A percentile compares a stretch with the other conserved stretches of the same genome.
These are phyloP conservation scores for Prunus padus DNA, from an alignment of 306 rosid species.

Conservation along the genomic window DNA sequence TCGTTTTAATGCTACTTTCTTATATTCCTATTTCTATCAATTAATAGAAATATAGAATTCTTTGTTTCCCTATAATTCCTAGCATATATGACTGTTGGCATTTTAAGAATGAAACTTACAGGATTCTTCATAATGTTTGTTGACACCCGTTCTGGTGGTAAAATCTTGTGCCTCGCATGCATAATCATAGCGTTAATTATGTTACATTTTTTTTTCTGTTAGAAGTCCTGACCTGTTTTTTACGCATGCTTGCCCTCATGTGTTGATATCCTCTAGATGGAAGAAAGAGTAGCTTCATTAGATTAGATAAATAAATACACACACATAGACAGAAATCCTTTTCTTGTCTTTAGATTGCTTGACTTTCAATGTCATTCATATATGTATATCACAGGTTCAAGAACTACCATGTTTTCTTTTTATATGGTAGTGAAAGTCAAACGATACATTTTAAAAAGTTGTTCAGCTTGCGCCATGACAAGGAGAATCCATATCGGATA, in stretches of 20 bases:
- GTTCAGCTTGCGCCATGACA: neutral
- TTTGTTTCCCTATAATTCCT: neutral
- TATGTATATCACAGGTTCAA: neutral
- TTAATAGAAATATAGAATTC: neutral
- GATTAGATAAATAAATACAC: neutral
- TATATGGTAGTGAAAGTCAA: neutral
- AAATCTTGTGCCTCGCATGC: neutral
- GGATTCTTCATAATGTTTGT: too few relatives aligned
- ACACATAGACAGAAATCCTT: neutral
- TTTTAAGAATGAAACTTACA: neutral
- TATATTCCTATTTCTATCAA: constrained; percentile 1
- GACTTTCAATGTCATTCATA: neutral
- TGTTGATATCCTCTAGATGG: neutral
- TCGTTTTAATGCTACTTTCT: neutral
- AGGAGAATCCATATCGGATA: neutral
- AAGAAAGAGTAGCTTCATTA: neutral
- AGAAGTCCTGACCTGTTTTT: neutral
- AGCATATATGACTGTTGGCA: neutral
- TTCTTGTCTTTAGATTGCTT: neutral
- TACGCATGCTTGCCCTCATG: neutral
- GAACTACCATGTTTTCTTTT: neutral
- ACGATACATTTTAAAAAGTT: neutral
- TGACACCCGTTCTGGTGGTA: neutral
- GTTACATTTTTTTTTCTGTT: neutral
- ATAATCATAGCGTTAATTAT: neutral